Base-by-base conservation (phyloP, 2,329 filamentous ascomycete genomes). In the Trichoderma afroharzianum region DNA sequence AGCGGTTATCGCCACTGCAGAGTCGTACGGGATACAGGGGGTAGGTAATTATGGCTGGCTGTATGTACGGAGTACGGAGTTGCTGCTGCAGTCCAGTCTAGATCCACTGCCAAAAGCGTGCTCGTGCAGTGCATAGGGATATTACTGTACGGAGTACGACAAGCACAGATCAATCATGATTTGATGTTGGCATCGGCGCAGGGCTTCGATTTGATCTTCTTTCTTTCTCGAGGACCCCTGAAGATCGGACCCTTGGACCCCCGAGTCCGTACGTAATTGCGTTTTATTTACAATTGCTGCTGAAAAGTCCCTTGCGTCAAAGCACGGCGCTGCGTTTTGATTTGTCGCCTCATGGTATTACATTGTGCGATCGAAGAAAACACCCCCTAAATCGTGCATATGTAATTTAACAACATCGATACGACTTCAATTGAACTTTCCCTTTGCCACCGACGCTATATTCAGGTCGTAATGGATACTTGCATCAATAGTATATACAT, bases 1-100 rank as follows among this genome's bases (percentile, higher is more conserved):
- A 64, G 32, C 43, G 36, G 61, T 64, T 63, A 63, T 64, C 47
- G 63, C 63, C 43, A 53, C 63, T 64, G 63, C 63, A 63, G 36
- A 63, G 61, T 43, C 36, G 39, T 30, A 57, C 53, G 26, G 53
- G 26, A 28, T 57, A 57, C 53, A 30, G 53, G 53, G 15, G 24
- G 28, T 12, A 18, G 24, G 28, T 12, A 18, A n/a, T 21, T 47
- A 7, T 18, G 63, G 26, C 43, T 18, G 63, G 26, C 43, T 21
- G 43, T 64, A 14, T 6, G 4, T 43, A n/a, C 39, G 39, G 39
- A 43, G 39, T n/a, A n/a, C 39, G 15, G 39, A 39, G 36, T 39
- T 39, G 32, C 32, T 36, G 33, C 33, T 36, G 33, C 15, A 43
- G 39, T 36, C 33, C 39, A 47, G 12, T 36, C 58, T n/a, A 47